Evolutionary conservation across 805 yeast species (phyloP), one percentile per base, ranked within the genome.

Genomic region (Suhomyces emberorum): DNA sequence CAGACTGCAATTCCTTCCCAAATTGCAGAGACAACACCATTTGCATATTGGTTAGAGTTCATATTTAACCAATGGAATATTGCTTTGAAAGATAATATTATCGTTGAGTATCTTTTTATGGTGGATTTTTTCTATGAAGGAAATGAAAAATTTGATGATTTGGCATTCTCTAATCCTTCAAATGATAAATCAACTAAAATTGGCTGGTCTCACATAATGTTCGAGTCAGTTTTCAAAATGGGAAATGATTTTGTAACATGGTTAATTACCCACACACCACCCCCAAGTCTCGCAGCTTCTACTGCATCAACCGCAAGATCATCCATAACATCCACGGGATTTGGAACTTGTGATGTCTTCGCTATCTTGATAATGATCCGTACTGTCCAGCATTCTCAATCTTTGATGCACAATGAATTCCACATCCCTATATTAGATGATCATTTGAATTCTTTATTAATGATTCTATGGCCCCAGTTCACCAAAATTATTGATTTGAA

Each of bases 401-500:
- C 74, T 37, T 81, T 78, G 44, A 62, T 84, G 16, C 89, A 84
- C 52, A 81, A 76, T 43, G 71, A 85, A 40, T 58, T 64, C 38
- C 75, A 74, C 38, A 77, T 83, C 2, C 89, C 95, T 0, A 79
- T 79, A 4, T 63, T 80, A 56, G 87, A 81, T 43, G 84, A 78
- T 41, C 85, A 83, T 55, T 69, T 83, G 44, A 79, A 83, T 47
- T 66, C 76, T 11, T 78, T 83, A 43, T 59, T 81, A 42, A 74
- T 87, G 34, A 57, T 74, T 3, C 62, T 91, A 30, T 93, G 98
- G 98, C 96, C 97, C 0, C 78, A 75, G 40, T 84, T 89, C 51
- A 89, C 88, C 50, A 71, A 69, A 30, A 66, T 87, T 22, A 73
- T 89, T 28, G 96, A 88, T 54, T 62, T 76, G 22, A 86, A 91